Evolutionary conservation across 179 eudicot species (phyloP).

Genomic region (Beta lomatogona): DNA sequence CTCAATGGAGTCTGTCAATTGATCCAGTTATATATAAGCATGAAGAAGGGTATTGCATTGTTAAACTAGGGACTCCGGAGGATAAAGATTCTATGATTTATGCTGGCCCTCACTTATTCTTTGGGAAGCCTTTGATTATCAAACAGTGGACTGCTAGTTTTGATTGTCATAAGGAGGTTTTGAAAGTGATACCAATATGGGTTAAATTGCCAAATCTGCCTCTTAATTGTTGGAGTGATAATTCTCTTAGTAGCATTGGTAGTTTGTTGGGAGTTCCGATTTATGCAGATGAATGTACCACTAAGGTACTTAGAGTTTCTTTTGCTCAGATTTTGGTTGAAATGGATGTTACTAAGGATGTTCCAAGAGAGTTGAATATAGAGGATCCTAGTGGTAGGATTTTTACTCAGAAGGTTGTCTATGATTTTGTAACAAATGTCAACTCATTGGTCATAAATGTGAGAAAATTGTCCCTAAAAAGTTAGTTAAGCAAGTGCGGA

Average conservation of each 20-base stretch:
- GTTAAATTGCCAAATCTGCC: background rate
- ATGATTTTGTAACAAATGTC: background rate
- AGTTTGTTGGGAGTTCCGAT: background rate
- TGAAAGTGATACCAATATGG: background rate
- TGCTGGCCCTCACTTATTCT: background rate
- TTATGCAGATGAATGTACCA: background rate
- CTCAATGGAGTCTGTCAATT: accelerated
- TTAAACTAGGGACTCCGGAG: too few species aligned
- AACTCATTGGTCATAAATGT: background rate
- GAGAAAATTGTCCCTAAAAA: too few species aligned
- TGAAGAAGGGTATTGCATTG: too few species aligned
- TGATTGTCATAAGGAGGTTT: background rate
- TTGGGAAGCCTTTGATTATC: too few species aligned
- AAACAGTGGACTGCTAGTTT: background rate
- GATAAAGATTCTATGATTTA: too few species aligned
- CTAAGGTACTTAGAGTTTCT: background rate
- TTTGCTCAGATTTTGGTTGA: background rate
- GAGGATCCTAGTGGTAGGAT: background rate
- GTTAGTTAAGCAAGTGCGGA: too few species aligned
- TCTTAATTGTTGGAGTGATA: background rate
- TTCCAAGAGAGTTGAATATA: background rate
- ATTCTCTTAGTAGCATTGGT: background rate
- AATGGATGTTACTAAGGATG: background rate
- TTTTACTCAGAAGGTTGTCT: background rate
- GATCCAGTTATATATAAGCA: too few species aligned